Evolutionary conservation across 2,329 filamentous ascomycete genomes (phyloP).

Genomic region (Zymoseptoria pseudotritici): DNA sequence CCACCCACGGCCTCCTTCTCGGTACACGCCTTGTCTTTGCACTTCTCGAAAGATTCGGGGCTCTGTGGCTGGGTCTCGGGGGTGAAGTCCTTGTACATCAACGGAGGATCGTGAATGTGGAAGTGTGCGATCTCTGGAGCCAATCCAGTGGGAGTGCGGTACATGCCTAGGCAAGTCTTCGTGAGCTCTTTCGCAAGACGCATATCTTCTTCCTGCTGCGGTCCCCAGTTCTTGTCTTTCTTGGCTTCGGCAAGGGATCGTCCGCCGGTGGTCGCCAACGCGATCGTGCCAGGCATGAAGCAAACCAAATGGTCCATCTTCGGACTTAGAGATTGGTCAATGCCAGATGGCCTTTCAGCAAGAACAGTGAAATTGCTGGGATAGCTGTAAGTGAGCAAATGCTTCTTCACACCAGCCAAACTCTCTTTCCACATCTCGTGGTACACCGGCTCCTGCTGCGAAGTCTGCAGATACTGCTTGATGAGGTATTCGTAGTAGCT

Average conservation of each 20-base stretch:
- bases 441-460: slow-evolving; percentile 76
- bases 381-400: slow-evolving; percentile 82
- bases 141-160: slow-evolving; percentile 86
- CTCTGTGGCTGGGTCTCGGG: slow-evolving; percentile 37
- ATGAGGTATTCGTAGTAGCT: slow-evolving; percentile 99
- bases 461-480: slow-evolving; percentile 95
- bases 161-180: slow-evolving; percentile 98
- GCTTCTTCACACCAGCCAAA: slow-evolving; percentile 76
- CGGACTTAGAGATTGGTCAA: slow-evolving; percentile 58
- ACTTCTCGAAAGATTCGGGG: slow-evolving; percentile 38
- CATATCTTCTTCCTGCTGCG: slow-evolving; percentile 79
- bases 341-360: slow-evolving; percentile 71
- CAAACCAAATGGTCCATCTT: slow-evolving; percentile 99
- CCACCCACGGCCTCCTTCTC: slow-evolving; percentile 56
- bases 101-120: slow-evolving; percentile 61
- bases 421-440: slow-evolving; percentile 88
- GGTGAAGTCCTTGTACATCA: slow-evolving; percentile 50
- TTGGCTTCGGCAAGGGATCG: slow-evolving; percentile 66
- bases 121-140: slow-evolving; percentile 94
- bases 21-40: slow-evolving; percentile 23
- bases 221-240: slow-evolving; percentile 62
- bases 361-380: slow-evolving; percentile 78
- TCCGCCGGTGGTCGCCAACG: slow-evolving; percentile 76
- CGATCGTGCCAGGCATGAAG: slow-evolving; percentile 95
- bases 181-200: slow-evolving; percentile 79